A percentile compares a stretch with the other conserved stretches of the same genome.
phyloP scores from a whole-genome alignment of 179 eudicot genomes.

The Gypsophila paniculata region DNA sequence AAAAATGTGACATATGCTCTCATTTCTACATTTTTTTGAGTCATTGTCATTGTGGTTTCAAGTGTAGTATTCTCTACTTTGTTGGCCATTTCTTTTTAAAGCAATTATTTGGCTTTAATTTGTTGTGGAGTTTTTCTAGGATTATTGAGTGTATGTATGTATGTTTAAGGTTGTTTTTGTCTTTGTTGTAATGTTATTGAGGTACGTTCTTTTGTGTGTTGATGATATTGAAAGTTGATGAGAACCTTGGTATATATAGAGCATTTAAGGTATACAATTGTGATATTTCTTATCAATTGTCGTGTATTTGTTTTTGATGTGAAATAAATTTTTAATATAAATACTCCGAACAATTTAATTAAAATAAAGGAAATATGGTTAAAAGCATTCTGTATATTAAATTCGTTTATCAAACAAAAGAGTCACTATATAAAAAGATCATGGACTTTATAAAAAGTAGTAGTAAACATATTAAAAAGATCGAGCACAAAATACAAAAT shows the following conservation, averaged over 20 bases:
- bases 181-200: background rate
- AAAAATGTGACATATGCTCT: conserved; percentile 52
- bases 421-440: too few relatives aligned
- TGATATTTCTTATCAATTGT: too few relatives aligned
- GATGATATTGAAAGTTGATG: background rate
- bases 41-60: conserved; percentile 18
- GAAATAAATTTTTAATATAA: too few relatives aligned
- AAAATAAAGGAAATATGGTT: too few relatives aligned
- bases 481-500: too few relatives aligned
- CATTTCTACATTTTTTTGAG: conserved; percentile 14
- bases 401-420: too few relatives aligned
- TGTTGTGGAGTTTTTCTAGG: background rate
- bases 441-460: too few relatives aligned
- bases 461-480: too few relatives aligned
- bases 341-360: too few relatives aligned
- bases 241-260: conserved; percentile 23
- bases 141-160: background rate
- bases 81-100: conserved; percentile 11
- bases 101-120: too few relatives aligned
- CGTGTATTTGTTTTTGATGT: too few relatives aligned
- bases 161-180: background rate
- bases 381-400: too few relatives aligned
- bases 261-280: background rate
- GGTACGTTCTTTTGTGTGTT: conserved; percentile 1
- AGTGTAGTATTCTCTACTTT: conserved; percentile 18